A percentile compares a stretch with the other conserved stretches of the same genome.
phyloP scores from a whole-genome alignment of 768 basidiomycete genomes.

The Boletus barrowsii region DNA sequence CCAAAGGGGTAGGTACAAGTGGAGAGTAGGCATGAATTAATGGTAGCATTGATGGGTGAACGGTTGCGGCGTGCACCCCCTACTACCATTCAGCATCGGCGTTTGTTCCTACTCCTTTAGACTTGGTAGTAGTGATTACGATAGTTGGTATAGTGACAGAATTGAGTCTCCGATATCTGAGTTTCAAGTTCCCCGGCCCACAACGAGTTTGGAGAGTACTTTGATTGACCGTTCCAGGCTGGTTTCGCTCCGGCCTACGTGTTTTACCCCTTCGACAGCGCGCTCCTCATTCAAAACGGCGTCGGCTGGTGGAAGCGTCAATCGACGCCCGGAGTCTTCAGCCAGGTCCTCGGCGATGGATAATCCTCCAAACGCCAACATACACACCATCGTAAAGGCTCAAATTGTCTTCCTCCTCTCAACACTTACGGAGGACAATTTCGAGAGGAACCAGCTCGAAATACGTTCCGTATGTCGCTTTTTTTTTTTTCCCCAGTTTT shows the following conservation, averaged over 20 bases:
- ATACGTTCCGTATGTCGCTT: slow-evolving; percentile 79
- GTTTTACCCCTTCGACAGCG: slow-evolving; percentile 35
- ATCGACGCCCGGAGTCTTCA: slow-evolving; percentile 71
- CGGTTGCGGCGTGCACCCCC: not conserved
- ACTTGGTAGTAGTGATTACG: not conserved
- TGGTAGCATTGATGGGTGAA: not conserved
- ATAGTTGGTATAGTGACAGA: not conserved
- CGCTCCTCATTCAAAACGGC: slow-evolving; percentile 52
- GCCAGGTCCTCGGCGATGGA: slow-evolving; percentile 83
- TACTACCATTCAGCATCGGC: too few relatives aligned
- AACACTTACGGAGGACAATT: slow-evolving; percentile 96
- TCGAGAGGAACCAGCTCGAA: slow-evolving; percentile 89
- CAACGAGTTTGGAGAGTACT: slow-evolving; percentile 15
- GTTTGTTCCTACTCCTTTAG: too few relatives aligned
- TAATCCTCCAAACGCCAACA: slow-evolving; percentile 78
- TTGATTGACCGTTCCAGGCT: slow-evolving; percentile 29
- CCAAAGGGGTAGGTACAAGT: not conserved
- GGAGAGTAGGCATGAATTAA: not conserved
- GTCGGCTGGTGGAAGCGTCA: slow-evolving; percentile 64
- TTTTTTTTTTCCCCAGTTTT: slow-evolving; percentile 10
- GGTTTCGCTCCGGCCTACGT: slow-evolving; percentile 30
- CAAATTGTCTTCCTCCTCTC: slow-evolving; percentile 98
- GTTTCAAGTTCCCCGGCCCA: slow-evolving; percentile 12
- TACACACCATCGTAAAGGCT: slow-evolving; percentile 90
- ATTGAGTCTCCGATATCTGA: slow-evolving; percentile 23